These are phyloP conservation scores for Colletotrichum acutatum DNA, from an alignment of 2,329 filamentous ascomycete genomes.

Conservation along the genomic window DNA sequence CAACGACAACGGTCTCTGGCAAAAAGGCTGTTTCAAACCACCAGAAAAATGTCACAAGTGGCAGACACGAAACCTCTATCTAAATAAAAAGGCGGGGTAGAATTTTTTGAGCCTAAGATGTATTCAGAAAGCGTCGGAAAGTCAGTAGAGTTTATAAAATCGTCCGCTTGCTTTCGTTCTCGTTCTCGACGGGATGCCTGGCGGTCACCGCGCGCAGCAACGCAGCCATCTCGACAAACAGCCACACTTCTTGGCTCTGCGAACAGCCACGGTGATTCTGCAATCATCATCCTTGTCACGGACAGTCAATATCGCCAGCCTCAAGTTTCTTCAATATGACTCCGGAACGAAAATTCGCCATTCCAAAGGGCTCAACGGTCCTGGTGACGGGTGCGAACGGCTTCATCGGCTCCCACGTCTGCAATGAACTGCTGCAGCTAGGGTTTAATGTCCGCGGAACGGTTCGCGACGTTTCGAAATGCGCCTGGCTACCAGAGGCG, in stretches of 20 bases:
- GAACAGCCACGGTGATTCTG: not conserved
- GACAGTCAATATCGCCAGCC: not conserved
- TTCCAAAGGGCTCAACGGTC: conserved; percentile 37
- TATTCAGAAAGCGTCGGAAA: not conserved
- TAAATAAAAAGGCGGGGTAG: conserved; percentile 26
- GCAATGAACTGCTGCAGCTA: conserved; percentile 46
- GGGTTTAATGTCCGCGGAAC: conserved; percentile 53
- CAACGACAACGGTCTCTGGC: conserved; percentile 13
- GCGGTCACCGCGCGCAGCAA: not conserved
- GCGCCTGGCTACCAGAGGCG: conserved; percentile 41
- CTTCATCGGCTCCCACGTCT: conserved; percentile 53
- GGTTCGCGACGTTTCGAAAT: conserved; percentile 46
- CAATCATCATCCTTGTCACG: not conserved
- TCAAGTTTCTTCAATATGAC: conserved; percentile 18
- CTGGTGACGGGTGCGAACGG: conserved; percentile 56
- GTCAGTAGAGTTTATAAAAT: not conserved
- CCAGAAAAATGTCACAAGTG: conserved; percentile 22
- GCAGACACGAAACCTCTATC: conserved; percentile 23
- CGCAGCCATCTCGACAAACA: not conserved
- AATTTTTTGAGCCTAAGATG: not conserved
- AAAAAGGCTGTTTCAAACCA: conserved; percentile 25
- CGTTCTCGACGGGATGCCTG: not conserved
- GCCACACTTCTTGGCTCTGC: not conserved
- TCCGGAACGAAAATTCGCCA: conserved; percentile 21
- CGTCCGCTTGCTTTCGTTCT: conserved; percentile 9